Percentiles rank a stretch among this genome's conserved stretches.
phyloP scores from a whole-genome alignment of 2,329 filamentous ascomycete species.

The Pseudogymnoascus sp. region DNA sequence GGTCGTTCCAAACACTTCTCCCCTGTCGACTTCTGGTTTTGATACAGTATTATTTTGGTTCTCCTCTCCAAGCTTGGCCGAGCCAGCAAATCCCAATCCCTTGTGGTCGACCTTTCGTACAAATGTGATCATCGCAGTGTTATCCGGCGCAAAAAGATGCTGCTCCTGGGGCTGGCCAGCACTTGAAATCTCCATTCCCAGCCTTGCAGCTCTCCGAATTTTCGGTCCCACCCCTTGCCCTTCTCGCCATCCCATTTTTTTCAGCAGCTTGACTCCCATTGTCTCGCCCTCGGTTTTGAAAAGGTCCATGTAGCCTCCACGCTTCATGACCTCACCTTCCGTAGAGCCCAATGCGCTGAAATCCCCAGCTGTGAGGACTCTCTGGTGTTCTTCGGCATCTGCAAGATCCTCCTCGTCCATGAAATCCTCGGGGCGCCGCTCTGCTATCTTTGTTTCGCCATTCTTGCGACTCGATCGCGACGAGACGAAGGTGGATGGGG shows the following conservation, averaged over 20 bases:
- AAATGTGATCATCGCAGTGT: conserved; percentile 62
- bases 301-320: conserved; percentile 58
- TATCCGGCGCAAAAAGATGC: conserved; percentile 80
- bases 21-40: conserved; percentile 28
- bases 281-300: conserved; percentile 70
- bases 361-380: conserved; percentile 62
- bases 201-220: conserved; percentile 63
- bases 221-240: conserved; percentile 91
- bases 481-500: conserved; percentile 84
- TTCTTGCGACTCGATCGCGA: conserved; percentile 74
- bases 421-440: conserved; percentile 75
- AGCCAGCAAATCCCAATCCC: conserved; percentile 61
- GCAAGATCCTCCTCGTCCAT: conserved; percentile 97
- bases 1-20: conserved; percentile 32
- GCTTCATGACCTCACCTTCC: conserved; percentile 43
- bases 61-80: conserved; percentile 42
- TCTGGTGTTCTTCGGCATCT: conserved; percentile 71
- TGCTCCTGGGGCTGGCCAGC: conserved; percentile 39
- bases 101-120: conserved; percentile 59
- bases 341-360: conserved; percentile 73
- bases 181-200: conserved; percentile 41
- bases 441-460: conserved; percentile 45
- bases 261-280: conserved; percentile 76
- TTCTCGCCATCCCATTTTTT: conserved; percentile 92
- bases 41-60: conserved; percentile 13